Evolutionary conservation across 345 rosid genomes (phyloP), one percentile per base, ranked within the genome.

Genomic region (Geranium rotundifolium): DNA sequence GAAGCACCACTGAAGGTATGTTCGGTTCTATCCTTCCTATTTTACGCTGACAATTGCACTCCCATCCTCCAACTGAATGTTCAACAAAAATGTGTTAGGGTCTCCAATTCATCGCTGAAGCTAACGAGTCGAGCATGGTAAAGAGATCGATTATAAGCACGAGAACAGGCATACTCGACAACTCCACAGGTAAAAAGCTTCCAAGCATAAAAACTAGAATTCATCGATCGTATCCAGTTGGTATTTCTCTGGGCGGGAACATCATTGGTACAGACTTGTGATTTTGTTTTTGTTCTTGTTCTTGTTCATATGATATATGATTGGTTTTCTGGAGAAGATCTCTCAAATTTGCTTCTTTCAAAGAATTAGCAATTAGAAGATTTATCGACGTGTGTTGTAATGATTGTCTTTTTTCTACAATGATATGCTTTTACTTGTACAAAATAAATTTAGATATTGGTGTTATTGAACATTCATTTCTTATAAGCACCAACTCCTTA

Each of bases 211-310:
- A 65, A 70, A 75, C 71, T 56, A 85, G 82, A 77, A 79, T 89
- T 72, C 91, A 85, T 71, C 80, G 93, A 76, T 70, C 88, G 50
- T 89, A 74, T 72, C 77, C 81, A 1, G 80, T 80, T 57, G 95
- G 96, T 19, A 75, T 87, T 63, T 82, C 96, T 69, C 79, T 85
- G 82, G 74, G 73, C 19, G 67, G 59, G 8, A 82, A 79, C 66
- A 56, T 78, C 37, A 17, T 62, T 46, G 52, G 52, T 46, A 46
- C 52, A 9, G 52, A 12, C 52, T 14, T 46, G 8, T 46, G 12
- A 46, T 46, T 46, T 46, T 46, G 27, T 23, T 23, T 23, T 23
- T 23, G 27, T 34, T 4, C 3, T 34, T 34, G 41, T 34, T 14
- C 14, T 7, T 7, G 52, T 46, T 46, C 16, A 46, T 46, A 46